Evolutionary conservation across 2,329 filamentous ascomycete species (phyloP).

Genomic region (Botrytis hyacinthi): DNA sequence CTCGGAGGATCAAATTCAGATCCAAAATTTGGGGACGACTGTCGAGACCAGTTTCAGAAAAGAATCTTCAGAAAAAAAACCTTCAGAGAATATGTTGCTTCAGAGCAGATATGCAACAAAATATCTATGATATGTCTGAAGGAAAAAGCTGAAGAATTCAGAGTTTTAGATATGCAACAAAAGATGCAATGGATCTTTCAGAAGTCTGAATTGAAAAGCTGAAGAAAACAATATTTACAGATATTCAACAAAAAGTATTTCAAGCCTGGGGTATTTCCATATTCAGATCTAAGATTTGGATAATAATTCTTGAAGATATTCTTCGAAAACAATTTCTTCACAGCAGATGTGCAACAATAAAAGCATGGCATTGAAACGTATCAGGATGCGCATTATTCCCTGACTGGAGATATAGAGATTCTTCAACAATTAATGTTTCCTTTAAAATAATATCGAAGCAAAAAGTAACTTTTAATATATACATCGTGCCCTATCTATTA

Average conservation of each 20-base stretch:
- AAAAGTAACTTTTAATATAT: not conserved
- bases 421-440: not conserved
- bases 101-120: not conserved
- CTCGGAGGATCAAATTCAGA: no score
- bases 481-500: not conserved
- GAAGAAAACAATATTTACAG: no score
- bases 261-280: not conserved
- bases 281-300: not conserved
- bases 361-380: fast-evolving
- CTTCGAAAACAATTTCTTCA: not conserved
- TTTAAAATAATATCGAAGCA: not conserved
- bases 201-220: no score
- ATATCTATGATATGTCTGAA: not conserved
- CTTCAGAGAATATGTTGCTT: not conserved
- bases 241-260: not conserved
- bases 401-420: not conserved
- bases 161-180: not conserved
- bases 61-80: no score
- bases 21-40: no score
- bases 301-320: not conserved
- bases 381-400: not conserved
- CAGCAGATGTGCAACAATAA: not conserved
- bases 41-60: no score
- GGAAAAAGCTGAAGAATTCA: not conserved
- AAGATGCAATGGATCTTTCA: not conserved